Evolutionary conservation across 164 flowering plant genomes (phyloP), one percentile per base, ranked within the genome.

Genomic region (Houttuynia cordata): DNA sequence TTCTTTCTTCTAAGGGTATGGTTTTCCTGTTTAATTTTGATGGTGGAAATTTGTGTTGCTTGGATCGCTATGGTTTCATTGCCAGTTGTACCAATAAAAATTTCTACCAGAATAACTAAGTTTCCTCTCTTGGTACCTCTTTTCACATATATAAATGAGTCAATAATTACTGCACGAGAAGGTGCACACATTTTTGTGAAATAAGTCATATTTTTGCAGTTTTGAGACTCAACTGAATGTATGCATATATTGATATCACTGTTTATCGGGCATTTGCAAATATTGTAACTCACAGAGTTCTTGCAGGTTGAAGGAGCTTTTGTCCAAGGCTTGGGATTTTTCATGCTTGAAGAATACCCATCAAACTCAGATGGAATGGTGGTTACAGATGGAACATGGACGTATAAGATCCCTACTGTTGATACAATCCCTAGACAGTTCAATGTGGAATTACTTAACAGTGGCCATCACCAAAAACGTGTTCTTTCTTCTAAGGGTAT

Each of bases 241-340:
- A 2, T 10, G 12, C 2, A 1, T 45, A 3, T 45, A 17, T 4
- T 12, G 17, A 45, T 12, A 45, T 12, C 49, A 12, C 17, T 45
- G 12, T 0, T 17, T 3, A 2, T 45, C 49, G 12, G 49, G 2
- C 49, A 1, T 45, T 12, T 17, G 17, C 49, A 45, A 7, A 10
- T 12, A 2, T 45, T 45, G 13, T 10, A 45, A 12, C 13, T 12
- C 14, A 45, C 12, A 3, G 12, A 47, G 5, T 30, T 59, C 50
- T 58, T 67, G 57, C 79, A 88, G 96, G 83, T 88, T 51, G 98
- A 91, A 70, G 98, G 98, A 18, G 87, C 98, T 64, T 91, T 88
- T 65, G 87, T 88, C 23, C 98, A 91, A 83, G 98, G 98, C 62
- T 69, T 88, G 7, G 96, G 96, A 37, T 88, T 88, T 67, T 88